Conservation (phyloP, 208 protist genomes). For the Blastocrithidia nonstop region DNA sequence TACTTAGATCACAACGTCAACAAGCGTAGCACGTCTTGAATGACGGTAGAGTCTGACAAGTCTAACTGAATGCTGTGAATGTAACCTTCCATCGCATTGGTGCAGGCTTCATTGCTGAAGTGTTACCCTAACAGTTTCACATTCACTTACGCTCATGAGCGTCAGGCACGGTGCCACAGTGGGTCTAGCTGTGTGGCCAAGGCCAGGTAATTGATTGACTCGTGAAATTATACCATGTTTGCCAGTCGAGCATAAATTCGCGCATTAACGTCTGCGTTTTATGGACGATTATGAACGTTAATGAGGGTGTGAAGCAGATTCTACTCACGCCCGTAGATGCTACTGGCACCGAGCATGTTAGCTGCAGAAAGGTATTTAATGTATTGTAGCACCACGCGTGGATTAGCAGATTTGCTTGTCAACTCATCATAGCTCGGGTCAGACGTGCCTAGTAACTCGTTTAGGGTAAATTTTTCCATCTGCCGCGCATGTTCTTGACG, state of each 20-base stretch:
- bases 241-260: slow-evolving; percentile 65
- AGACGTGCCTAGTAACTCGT: slow-evolving; percentile 40
- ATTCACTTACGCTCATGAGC: slow-evolving; percentile 66
- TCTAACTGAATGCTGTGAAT: slow-evolving; percentile 72
- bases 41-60: slow-evolving; percentile 53
- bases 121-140: slow-evolving; percentile 27
- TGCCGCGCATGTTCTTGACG: slow-evolving; percentile 57
- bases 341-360: slow-evolving; percentile 31
- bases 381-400: slow-evolving; percentile 76
- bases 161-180: slow-evolving; percentile 72
- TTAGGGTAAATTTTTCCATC: slow-evolving; percentile 60
- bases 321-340: slow-evolving; percentile 44
- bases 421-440: slow-evolving; percentile 60
- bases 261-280: slow-evolving; percentile 44
- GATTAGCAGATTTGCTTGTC: slow-evolving; percentile 42
- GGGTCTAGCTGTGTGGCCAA: slow-evolving; percentile 62
- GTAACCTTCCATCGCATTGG: slow-evolving; percentile 68
- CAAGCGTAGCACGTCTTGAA: slow-evolving; percentile 97
- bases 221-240: slow-evolving; percentile 24
- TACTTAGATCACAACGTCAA: slow-evolving; percentile 95
- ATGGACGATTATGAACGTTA: slow-evolving; percentile 59
- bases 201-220: slow-evolving; percentile 65
- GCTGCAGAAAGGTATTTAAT: slow-evolving; percentile 58
- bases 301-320: slow-evolving; percentile 75
- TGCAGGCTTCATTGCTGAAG: slow-evolving; percentile 31